Conservation (phyloP, 1,284 basidiomycete species). For the Coriolopsis trogii region DNA sequence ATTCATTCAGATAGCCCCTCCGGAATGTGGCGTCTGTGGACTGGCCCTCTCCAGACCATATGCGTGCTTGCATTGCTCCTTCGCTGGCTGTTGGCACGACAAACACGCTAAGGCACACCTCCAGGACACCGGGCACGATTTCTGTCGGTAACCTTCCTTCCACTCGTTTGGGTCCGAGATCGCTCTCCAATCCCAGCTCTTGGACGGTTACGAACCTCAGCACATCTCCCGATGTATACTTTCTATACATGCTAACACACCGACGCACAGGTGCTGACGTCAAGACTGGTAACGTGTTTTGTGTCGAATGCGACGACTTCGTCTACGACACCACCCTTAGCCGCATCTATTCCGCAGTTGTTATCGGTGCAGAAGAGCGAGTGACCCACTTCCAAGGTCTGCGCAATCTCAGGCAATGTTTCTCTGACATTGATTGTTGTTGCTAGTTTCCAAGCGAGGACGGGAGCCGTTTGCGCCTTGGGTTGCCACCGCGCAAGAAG, state of each 20-base stretch:
- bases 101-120: constrained; percentile 62
- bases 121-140: constrained; percentile 57
- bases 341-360: constrained; percentile 38
- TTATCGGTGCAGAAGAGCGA: constrained; percentile 52
- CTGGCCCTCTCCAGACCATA: constrained; percentile 69
- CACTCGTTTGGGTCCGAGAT: neutral
- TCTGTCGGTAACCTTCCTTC: constrained; percentile 56
- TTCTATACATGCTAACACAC: too few relatives aligned
- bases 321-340: constrained; percentile 52
- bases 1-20: constrained; percentile 41
- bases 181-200: constrained; percentile 6
- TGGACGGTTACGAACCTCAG: neutral
- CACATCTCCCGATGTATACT: too few relatives aligned
- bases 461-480: constrained; percentile 51
- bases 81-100: constrained; percentile 71
- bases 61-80: constrained; percentile 79
- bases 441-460: constrained; percentile 40
- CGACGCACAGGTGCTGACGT: constrained; percentile 66
- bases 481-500: constrained; percentile 43
- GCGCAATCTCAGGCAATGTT: neutral
- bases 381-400: constrained; percentile 50
- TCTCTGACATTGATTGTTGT: neutral
- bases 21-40: constrained; percentile 68
- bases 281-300: constrained; percentile 60
- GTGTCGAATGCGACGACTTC: constrained; percentile 60